A percentile compares a stretch with the other conserved stretches of the same genome.
These are phyloP conservation scores for Chytridium lagenaria DNA, from an alignment of 371 early-diverging fungal species.

Conservation along the genomic window DNA sequence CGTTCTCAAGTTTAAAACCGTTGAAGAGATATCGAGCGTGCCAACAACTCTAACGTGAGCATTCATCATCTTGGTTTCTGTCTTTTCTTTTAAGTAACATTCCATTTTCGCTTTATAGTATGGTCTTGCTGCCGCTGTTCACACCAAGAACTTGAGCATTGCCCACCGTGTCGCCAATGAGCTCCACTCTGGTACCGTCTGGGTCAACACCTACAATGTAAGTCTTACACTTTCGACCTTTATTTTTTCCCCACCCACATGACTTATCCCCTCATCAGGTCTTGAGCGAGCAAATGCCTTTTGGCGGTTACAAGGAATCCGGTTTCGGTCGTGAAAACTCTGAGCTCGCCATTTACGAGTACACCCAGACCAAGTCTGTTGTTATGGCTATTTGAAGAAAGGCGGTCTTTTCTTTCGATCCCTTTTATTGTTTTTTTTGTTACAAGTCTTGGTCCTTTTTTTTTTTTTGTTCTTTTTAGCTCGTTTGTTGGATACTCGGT, in stretches of 20 bases:
- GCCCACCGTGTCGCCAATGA: constrained; percentile 70
- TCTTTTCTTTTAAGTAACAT: neutral
- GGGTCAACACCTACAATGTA: constrained; percentile 60
- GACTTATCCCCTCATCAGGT: no score
- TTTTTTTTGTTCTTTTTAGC: no score
- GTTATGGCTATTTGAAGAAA: constrained; percentile 4
- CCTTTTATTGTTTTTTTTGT: no score
- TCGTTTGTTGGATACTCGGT: no score
- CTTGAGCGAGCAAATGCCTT: constrained; percentile 63
- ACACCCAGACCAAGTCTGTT: constrained; percentile 37
- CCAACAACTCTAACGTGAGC: constrained; percentile 66
- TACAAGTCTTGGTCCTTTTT: no score
- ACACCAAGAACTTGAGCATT: constrained; percentile 69
- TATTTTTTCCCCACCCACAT: no score
- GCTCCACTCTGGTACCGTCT: constrained; percentile 81
- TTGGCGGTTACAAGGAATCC: constrained; percentile 88
- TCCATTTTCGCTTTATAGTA: constrained; percentile 48
- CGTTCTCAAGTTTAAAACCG: constrained; percentile 70
- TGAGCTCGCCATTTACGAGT: constrained; percentile 39
- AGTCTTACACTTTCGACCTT: no score
- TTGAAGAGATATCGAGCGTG: constrained; percentile 83
- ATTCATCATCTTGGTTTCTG: neutral
- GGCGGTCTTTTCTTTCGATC: no score
- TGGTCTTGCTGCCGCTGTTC: constrained; percentile 87
- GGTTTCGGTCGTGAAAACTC: constrained; percentile 60